Evolutionary conservation across 306 rosid genomes (phyloP).

Genomic region (Cotoneaster glaucophyllus): DNA sequence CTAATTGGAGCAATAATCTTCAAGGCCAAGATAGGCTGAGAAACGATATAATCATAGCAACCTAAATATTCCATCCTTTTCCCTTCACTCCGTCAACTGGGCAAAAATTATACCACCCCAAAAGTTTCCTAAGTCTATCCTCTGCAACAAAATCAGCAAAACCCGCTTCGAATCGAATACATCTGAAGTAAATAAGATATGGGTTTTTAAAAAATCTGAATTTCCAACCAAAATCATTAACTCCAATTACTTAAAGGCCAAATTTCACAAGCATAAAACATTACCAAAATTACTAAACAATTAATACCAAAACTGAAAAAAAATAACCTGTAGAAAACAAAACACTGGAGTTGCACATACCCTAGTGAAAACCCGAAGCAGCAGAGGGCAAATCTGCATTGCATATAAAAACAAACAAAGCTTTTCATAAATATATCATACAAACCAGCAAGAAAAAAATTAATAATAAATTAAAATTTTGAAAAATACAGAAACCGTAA

Average conservation of each 20-base stretch:
- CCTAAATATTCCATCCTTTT: neutral
- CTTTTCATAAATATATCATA: neutral
- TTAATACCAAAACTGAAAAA: neutral
- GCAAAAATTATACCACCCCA: neutral
- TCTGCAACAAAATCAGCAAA: neutral
- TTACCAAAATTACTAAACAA: neutral
- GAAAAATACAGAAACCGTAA: neutral
- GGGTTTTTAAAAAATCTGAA: neutral
- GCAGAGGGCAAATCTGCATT: slow-evolving; percentile 79
- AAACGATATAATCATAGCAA: neutral
- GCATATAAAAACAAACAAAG: neutral
- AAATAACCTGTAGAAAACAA: neutral
- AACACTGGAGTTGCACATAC: slow-evolving; percentile 16
- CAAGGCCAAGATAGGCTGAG: neutral
- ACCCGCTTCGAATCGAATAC: neutral
- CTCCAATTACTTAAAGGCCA: neutral
- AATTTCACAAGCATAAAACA: neutral
- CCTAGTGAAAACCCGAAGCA: slow-evolving; percentile 92
- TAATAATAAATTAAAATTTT: neutral
- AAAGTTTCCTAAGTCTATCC: neutral
- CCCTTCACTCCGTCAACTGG: neutral
- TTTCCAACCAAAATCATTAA: neutral
- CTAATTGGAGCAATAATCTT: neutral
- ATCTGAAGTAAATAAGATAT: neutral
- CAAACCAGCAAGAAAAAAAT: neutral